Evolutionary conservation across 1,139 yeast species (phyloP), one percentile per base, ranked within the genome.

Genomic region (Kazachstania sp.): DNA sequence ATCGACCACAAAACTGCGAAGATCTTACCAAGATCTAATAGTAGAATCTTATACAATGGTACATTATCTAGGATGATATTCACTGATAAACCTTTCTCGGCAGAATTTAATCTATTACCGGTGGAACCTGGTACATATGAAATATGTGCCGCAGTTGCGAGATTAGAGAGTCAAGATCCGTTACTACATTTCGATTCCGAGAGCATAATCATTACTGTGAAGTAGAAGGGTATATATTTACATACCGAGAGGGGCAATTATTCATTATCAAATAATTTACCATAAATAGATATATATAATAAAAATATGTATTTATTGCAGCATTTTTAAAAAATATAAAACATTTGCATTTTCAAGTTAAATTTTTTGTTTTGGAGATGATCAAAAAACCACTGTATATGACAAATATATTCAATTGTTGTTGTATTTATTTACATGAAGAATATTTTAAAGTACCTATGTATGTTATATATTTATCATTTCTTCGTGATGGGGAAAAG

Each of bases 101-200:
- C 49, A 1, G 43, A n/a, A 6, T 48, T 61, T 32, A 56, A 56
- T 23, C 44, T 62, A 3, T 32, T 58, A n/a, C 63, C 65, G 6
- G 50, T 61, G 2, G 65, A 61, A 41, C 47, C 46, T 12, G 66
- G 66, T 6, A 49, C 47, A 20, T 62, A 61, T 43, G 61, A 58
- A 39, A 42, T 62, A 7, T 51, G 54, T 37, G 55, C 51, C 3
- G 53, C 54, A 29, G 38, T 58, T 11, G 49, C 59, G n/a, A 46
- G 47, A 30, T 36, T 45, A 4, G 26, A 45, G 12, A 49, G 49
- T 39, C 44, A 48, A 4, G 50, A 49, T 6, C 45, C 42, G 9
- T 30, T 52, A 1, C 30, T 52, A 19, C 59, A 55, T 36, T 51
- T 55, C 39, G 49, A 52, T 38, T 39, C 51, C 11, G 54, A 50